Evolutionary conservation across 148 eudicot genomes (phyloP).

Genomic region (Polygonum maritimum): DNA sequence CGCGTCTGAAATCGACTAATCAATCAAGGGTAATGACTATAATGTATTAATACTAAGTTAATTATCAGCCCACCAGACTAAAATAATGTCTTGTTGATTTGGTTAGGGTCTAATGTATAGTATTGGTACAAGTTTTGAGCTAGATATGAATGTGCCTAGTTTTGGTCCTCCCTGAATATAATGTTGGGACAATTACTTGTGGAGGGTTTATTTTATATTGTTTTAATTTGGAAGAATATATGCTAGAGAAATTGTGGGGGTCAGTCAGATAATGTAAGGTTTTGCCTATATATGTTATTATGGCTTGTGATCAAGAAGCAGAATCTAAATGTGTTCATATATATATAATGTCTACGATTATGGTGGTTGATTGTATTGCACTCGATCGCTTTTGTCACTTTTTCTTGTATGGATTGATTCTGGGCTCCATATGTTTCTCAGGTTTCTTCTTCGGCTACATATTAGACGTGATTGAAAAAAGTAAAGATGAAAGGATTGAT

Average conservation of each 20-base stretch:
- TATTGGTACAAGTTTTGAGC: too few relatives aligned
- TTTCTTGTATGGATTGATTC: background rate
- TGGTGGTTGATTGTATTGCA: background rate
- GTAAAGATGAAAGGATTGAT: too few relatives aligned
- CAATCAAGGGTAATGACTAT: conserved; percentile 29
- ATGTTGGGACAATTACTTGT: too few relatives aligned
- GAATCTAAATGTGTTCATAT: background rate
- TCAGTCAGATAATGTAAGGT: background rate
- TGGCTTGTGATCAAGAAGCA: background rate
- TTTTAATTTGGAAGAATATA: background rate
- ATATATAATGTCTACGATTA: background rate
- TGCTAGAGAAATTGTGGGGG: background rate
- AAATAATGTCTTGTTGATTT: background rate
- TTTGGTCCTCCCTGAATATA: too few relatives aligned
- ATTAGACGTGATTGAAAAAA: too few relatives aligned
- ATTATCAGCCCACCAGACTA: background rate
- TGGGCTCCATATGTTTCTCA: background rate
- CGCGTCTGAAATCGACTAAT: conserved; percentile 62
- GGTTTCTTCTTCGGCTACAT: background rate
- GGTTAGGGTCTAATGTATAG: background rate
- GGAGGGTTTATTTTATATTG: background rate
- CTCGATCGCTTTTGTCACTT: background rate
- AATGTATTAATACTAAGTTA: too few relatives aligned
- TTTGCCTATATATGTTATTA: background rate
- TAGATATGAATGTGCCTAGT: too few relatives aligned